Base-by-base conservation (phyloP, 352 stramenopile genomes). In the Globisporangium middletonii region DNA sequence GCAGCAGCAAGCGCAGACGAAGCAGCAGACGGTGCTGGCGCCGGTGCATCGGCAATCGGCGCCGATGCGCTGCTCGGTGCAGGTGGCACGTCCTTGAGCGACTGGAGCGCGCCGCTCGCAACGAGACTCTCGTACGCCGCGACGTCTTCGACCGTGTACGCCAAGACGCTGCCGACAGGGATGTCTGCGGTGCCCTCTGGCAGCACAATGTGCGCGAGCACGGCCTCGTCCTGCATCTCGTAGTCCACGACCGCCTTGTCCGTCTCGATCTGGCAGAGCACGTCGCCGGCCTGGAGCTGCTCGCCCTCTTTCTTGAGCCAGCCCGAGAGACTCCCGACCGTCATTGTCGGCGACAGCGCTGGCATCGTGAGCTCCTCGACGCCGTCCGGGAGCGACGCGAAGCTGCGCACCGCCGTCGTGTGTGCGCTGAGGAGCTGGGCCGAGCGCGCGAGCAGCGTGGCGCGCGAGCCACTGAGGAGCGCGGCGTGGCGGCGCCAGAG, bases 221-320 rank as follows among this genome's bases (percentile, higher is more conserved):
- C 76, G 16, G 77, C 86, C n/a, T 99, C 97, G 73, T 99, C 96
- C 76, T 98, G 89, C 50, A 97, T 92, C 78, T 99, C 97, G 71
- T 98, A 99, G 75, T 99, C 96, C 45, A 99, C 96, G 23, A 96
- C 96, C 35, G 97, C 97, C 78, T 99, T 99, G 82, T 99, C 97
- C 15, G 97, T 99, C 75, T 99, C 96, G 57, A 99, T 93, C 57
- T 98, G 86, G 70, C 91, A 98, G 28, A 99, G 71, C 26, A 98
- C 86, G 69, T 98, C 91, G 41, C 96, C 96, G 0, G 95, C 81
- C 26, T 65, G 61, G 58, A 98, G 89, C 48, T 83, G 64, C 15
- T 97, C 88, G 53, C 96, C 96, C 60, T 97, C 90, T 37, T 87
- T 82, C 68, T 89, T 91, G 56, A 97, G 93, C 96, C 96, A 99